phyloP scores from a whole-genome alignment of 306 rosid species.

The Quercus parvula region DNA sequence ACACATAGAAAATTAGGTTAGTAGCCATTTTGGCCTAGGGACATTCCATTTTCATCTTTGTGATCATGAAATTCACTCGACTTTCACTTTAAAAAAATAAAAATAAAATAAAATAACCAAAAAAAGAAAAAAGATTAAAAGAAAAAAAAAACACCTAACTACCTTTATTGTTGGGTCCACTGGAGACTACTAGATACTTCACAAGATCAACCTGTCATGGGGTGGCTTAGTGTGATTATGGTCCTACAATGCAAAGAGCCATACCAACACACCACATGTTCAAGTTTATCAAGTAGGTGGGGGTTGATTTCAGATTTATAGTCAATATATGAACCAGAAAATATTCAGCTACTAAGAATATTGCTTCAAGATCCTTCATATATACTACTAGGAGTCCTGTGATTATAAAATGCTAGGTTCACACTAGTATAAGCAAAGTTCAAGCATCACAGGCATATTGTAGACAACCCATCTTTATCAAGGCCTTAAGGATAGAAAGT shows the following conservation, averaged over 20 bases:
- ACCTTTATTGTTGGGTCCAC: slow-evolving; percentile 41
- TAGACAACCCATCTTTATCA: too few relatives aligned
- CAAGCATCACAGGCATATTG: not conserved
- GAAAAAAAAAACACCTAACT: not conserved
- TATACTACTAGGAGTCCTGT: not conserved
- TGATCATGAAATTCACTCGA: too few relatives aligned
- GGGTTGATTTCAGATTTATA: slow-evolving; percentile 36
- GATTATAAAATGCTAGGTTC: slow-evolving; percentile 26
- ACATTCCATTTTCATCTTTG: too few relatives aligned
- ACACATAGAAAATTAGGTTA: too few relatives aligned
- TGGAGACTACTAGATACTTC: slow-evolving; percentile 49
- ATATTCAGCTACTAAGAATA: not conserved
- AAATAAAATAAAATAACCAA: not conserved
- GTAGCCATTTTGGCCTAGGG: too few relatives aligned
- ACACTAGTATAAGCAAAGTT: slow-evolving; percentile 12
- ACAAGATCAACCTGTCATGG: slow-evolving; percentile 33
- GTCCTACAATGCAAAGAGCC: slow-evolving; percentile 70
- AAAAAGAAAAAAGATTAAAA: not conserved
- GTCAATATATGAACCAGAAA: not conserved
- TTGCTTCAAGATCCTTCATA: not conserved
- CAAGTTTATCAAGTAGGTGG: slow-evolving; percentile 55
- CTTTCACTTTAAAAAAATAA: not conserved
- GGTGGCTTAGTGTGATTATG: slow-evolving; percentile 60
- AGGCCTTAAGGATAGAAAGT: too few relatives aligned
- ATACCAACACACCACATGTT: slow-evolving; percentile 76